phyloP scores from a whole-genome alignment of 768 basidiomycete species.

The Jaapia argillacea region DNA sequence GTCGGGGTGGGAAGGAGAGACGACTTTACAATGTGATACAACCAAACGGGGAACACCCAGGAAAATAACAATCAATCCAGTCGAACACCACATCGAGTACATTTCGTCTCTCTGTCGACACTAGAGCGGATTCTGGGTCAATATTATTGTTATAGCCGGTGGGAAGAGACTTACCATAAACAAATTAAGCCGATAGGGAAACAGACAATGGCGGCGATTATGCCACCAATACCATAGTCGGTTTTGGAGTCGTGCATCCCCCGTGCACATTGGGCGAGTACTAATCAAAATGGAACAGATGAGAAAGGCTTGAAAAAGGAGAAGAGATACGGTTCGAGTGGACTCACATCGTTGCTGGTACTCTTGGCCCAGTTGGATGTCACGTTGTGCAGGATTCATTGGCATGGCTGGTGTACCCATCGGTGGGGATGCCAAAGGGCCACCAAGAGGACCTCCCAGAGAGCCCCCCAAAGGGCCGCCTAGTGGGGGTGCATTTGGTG shows the following conservation, averaged over 20 bases:
- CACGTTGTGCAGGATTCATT: not conserved
- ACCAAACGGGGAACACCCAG: too few species aligned
- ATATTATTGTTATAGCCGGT: constrained; percentile 4
- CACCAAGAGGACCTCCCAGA: not conserved
- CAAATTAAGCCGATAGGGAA: constrained; percentile 21
- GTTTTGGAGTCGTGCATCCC: constrained; percentile 15
- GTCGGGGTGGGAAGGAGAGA: too few species aligned
- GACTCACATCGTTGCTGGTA: not conserved
- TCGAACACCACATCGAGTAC: constrained; percentile 21
- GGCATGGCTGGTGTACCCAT: not conserved
- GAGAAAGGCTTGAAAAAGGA: not conserved
- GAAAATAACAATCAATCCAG: constrained; percentile 8
- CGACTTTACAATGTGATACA: too few species aligned
- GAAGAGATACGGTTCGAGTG: constrained; percentile 2
- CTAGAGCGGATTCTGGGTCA: constrained; percentile 8
- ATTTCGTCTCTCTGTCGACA: constrained; percentile 21
- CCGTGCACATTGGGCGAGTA: constrained; percentile 16
- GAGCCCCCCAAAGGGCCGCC: not conserved
- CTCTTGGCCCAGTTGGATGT: not conserved
- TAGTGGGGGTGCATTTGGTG: not conserved
- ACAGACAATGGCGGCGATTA: constrained; percentile 14
- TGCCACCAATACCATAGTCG: constrained; percentile 13
- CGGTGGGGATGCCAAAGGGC: not conserved
- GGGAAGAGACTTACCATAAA: constrained; percentile 14
- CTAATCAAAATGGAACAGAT: constrained; percentile 5